A percentile compares a stretch with the other conserved stretches of the same genome.
Conservation (phyloP, 129 eudicot species). For the Oenanthe sinensis region DNA sequence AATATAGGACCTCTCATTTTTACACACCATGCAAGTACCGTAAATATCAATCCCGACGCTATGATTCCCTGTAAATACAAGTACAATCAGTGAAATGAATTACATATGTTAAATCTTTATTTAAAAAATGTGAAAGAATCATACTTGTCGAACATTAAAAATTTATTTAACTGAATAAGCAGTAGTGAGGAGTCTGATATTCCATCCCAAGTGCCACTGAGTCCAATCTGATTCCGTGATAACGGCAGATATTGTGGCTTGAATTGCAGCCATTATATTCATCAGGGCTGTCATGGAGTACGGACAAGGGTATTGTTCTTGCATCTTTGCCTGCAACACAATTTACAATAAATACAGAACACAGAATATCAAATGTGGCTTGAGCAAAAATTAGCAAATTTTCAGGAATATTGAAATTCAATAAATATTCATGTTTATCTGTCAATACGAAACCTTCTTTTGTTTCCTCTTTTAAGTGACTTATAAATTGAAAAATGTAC, state of each 20-base stretch:
- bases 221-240: constrained; percentile 34
- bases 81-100: background rate
- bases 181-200: constrained; percentile 33
- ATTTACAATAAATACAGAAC: background rate
- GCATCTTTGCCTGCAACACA: constrained; percentile 28
- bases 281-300: constrained; percentile 38
- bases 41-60: constrained; percentile 21
- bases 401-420: too few relatives aligned
- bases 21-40: constrained; percentile 24
- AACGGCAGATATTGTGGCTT: constrained; percentile 22
- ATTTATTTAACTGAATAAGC: constrained; percentile 25
- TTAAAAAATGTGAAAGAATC: background rate
- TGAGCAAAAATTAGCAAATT: background rate
- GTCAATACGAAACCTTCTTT: too few relatives aligned
- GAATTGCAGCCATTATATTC: constrained; percentile 23
- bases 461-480: too few relatives aligned
- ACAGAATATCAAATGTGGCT: background rate
- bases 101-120: background rate
- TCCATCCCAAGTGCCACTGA: constrained; percentile 45
- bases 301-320: constrained; percentile 27
- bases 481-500: too few relatives aligned
- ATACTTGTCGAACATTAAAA: background rate
- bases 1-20: constrained; percentile 55
- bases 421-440: too few relatives aligned
- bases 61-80: constrained; percentile 30